A percentile compares a stretch with the other conserved stretches of the same genome.
Evolutionary conservation across 805 yeast genomes (phyloP).

Genomic region (Candida krabiensis): DNA sequence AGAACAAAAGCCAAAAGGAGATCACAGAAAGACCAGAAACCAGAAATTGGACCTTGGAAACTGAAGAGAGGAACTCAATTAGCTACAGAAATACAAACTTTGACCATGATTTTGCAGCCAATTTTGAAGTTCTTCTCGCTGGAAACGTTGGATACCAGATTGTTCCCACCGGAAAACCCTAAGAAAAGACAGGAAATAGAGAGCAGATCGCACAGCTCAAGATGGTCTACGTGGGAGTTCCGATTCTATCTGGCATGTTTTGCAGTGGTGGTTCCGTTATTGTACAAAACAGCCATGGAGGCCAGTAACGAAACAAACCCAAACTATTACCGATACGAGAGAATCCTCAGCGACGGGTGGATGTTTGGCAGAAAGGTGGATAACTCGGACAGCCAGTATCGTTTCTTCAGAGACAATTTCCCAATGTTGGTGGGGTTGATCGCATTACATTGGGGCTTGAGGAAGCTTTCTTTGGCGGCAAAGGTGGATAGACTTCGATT

Average conservation of each 20-base stretch:
- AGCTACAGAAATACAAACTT: too few relatives aligned
- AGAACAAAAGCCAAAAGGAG: too few relatives aligned
- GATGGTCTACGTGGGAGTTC: slow-evolving; percentile 81
- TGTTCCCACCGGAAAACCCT: slow-evolving; percentile 39
- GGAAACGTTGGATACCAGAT: slow-evolving; percentile 53
- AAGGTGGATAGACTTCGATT: slow-evolving; percentile 51
- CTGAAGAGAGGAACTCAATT: too few relatives aligned
- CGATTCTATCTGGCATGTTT: slow-evolving; percentile 64
- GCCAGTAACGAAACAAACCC: slow-evolving; percentile 76
- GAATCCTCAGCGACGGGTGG: slow-evolving; percentile 80
- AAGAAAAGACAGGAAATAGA: slow-evolving; percentile 32
- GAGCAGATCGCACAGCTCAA: slow-evolving; percentile 40
- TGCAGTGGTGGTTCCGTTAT: slow-evolving; percentile 70
- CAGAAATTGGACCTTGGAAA: too few relatives aligned
- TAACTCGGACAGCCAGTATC: slow-evolving; percentile 86
- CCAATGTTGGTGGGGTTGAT: slow-evolving; percentile 58
- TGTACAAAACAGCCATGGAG: slow-evolving; percentile 79
- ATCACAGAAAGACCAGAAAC: too few relatives aligned
- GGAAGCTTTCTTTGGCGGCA: slow-evolving; percentile 37
- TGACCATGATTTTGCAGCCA: too few relatives aligned
- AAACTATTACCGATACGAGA: slow-evolving; percentile 63
- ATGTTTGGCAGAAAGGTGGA: slow-evolving; percentile 86
- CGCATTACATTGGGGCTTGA: slow-evolving; percentile 50
- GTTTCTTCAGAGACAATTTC: slow-evolving; percentile 82
- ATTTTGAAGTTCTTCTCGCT: slow-evolving; percentile 42